Evolutionary conservation across 768 basidiomycete genomes (phyloP).

Genomic region (Boletus sensibilis): DNA sequence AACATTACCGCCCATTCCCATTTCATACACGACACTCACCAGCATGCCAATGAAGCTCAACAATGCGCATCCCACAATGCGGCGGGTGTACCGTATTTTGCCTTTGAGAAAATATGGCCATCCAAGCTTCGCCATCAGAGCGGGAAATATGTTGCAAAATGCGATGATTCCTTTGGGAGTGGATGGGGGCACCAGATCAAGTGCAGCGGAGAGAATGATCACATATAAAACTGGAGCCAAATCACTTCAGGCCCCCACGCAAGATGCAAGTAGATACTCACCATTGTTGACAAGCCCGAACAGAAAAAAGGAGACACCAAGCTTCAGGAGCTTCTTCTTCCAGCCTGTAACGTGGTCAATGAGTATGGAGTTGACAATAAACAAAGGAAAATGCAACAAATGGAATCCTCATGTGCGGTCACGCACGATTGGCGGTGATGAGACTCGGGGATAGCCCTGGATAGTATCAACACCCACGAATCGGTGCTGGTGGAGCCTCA

Average conservation of each 20-base stretch:
- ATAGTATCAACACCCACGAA: conserved; percentile 28
- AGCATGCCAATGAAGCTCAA: conserved; percentile 85
- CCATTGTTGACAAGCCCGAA: conserved; percentile 95
- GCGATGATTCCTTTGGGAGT: conserved; percentile 94
- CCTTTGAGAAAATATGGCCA: conserved; percentile 94
- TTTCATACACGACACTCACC: conserved; percentile 44
- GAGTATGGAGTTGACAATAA: conserved; percentile 12
- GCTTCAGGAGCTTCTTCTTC: conserved; percentile 33
- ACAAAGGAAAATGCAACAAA: conserved; percentile 22
- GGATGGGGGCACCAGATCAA: conserved; percentile 88
- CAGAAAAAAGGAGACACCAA: conserved; percentile 74
- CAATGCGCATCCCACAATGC: conserved; percentile 71
- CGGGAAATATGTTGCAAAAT: conserved; percentile 93
- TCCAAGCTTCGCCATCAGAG: conserved; percentile 80
- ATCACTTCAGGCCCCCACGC: not conserved
- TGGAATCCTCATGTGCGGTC: conserved; percentile 11
- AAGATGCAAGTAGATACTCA: conserved; percentile 25
- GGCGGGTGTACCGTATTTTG: conserved; percentile 72
- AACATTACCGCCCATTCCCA: not conserved
- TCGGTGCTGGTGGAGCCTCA: conserved; percentile 10
- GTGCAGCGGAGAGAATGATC: conserved; percentile 91
- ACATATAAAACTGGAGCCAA: conserved; percentile 77
- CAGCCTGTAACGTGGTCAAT: conserved; percentile 17
- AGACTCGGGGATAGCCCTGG: conserved; percentile 21
- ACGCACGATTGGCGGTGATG: conserved; percentile 4